Percentiles rank a stretch among this genome's conserved stretches.
Evolutionary conservation across 805 yeast species (phyloP).

Genomic region (Yarrowia sp.): DNA sequence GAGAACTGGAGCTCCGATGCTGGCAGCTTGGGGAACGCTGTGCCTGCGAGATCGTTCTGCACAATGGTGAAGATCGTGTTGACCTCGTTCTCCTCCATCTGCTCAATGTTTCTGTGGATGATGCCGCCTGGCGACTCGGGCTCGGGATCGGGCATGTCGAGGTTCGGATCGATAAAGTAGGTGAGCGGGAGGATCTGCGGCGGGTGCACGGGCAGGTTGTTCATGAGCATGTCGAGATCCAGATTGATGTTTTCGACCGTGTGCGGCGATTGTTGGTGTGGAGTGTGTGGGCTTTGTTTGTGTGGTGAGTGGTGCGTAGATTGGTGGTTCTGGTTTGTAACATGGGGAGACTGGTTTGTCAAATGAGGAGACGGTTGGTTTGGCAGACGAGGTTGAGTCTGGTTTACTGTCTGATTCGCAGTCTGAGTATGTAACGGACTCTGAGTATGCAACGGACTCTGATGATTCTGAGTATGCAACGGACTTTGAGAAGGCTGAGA

Average conservation of each 20-base stretch:
- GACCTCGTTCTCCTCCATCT: constrained; percentile 20
- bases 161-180: constrained; percentile 4
- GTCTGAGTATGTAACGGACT: neutral
- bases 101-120: constrained; percentile 22
- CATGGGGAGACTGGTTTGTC: too few relatives aligned
- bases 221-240: constrained; percentile 16
- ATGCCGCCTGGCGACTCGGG: neutral
- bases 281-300: neutral
- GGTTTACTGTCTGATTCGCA: too few relatives aligned
- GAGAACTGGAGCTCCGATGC: constrained; percentile 24
- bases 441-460: too few relatives aligned
- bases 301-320: neutral
- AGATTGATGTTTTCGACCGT: neutral
- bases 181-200: constrained; percentile 10
- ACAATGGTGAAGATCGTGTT: constrained; percentile 25
- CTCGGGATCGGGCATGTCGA: neutral
- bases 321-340: neutral
- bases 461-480: too few relatives aligned
- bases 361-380: neutral
- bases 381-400: neutral
- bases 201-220: constrained; percentile 11
- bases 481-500: too few relatives aligned
- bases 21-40: constrained; percentile 12
- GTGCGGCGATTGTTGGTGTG: neutral
- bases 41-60: constrained; percentile 15